Evolutionary conservation across 2,329 filamentous ascomycete species (phyloP), one percentile per base, ranked within the genome.

Genomic region (Talaromyces piceae): DNA sequence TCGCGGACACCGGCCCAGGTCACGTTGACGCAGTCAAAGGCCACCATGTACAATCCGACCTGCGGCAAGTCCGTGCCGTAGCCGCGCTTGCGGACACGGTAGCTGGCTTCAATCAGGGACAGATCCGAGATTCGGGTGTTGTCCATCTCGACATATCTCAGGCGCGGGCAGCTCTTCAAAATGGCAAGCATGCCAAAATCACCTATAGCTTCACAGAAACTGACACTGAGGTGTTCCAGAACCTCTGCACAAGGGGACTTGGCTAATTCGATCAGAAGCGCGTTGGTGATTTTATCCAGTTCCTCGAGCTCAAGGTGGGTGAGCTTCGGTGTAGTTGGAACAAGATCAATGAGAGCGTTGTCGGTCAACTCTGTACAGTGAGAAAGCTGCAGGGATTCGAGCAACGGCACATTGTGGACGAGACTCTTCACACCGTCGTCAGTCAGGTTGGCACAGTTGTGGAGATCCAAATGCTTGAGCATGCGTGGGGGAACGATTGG

Each of bases 1-100:
- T 95, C 89, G 45, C 87, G 84, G 31, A 96, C 80, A 26, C 91
- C 91, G 0, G 88, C 87, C 91, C 91, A 97, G 1, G 89, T 95
- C 3, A 97, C 83, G 60, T 91, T 88, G 57, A 85, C 82, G 66
- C 91, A 97, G 70, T 98, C 93, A 65, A 93, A 98, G 6, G 91
- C 84, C 0, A 91, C 85, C 57, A 97, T 73, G 41, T 81, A 80
- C 2, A 97, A 75, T 6, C 87, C 87, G 13, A 87, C 66, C 31
- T 69, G 68, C 2, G 84, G 83, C 3, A 67, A 58, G 4, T 67
- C 60, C 8, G 69, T 68, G n/a, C 72, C 67, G 55, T 76, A 77
- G 26, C 75, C 80, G 39, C 89, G 86, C 48, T 76, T 75, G 51
- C 84, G 82, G 13, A 95, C 80, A 73, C 88, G 87, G n/a, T 81